Percentiles rank a stretch among this genome's conserved stretches.
phyloP scores from a whole-genome alignment of 2,329 filamentous ascomycete genomes.

The Zasmidium citrigriseum region DNA sequence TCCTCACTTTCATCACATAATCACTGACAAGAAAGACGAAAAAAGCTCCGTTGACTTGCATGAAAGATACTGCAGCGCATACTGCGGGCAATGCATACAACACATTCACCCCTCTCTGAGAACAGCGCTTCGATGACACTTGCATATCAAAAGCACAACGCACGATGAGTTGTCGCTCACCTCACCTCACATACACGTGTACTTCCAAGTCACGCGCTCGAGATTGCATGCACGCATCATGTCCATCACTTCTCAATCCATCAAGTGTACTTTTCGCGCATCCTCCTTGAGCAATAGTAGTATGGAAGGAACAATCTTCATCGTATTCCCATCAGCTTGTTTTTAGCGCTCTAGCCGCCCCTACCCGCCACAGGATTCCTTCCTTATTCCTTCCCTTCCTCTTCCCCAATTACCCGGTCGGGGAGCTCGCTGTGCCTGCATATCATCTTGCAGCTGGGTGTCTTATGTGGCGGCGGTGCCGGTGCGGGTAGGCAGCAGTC shows the following conservation, averaged over 20 bases:
- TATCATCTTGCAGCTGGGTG: no score
- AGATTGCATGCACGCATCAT: not conserved
- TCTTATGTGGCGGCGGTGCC: not conserved
- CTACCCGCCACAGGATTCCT: not conserved
- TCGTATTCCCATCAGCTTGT: not conserved
- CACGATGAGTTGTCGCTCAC: not conserved
- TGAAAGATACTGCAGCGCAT: not conserved
- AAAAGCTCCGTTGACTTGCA: not conserved
- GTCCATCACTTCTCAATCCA: no score
- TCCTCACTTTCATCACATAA: no score
- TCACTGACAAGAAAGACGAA: no score
- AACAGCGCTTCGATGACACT: not conserved
- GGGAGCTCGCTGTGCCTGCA: not conserved
- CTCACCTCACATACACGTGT: not conserved
- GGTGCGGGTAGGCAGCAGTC: no score
- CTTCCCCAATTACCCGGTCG: not conserved
- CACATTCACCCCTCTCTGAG: not conserved
- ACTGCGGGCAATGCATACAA: not conserved
- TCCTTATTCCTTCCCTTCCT: not conserved
- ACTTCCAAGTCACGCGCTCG: not conserved
- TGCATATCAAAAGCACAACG: not conserved
- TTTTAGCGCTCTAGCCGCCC: not conserved
- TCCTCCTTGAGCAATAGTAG: no score
- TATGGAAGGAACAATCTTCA: no score
- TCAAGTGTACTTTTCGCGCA: no score